phyloP scores from a whole-genome alignment of 169 alveolate genomes.

The Toxoplasma gondii region DNA sequence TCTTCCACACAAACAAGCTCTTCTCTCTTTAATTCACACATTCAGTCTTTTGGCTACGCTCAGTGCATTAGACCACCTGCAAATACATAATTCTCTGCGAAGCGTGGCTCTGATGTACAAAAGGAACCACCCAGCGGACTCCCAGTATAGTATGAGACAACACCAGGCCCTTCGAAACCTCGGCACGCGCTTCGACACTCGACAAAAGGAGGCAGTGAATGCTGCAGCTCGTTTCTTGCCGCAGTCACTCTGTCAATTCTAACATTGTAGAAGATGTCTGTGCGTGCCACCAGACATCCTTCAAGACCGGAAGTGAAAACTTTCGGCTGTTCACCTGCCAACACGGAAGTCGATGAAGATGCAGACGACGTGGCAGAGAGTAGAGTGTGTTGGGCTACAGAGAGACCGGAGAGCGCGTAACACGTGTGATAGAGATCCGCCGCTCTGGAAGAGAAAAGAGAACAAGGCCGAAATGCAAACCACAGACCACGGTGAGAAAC shows the following conservation, averaged over 20 bases:
- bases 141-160: background rate
- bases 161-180: conserved; percentile 25
- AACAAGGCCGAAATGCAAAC: background rate
- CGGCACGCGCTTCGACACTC: background rate
- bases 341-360: background rate
- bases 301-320: background rate
- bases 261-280: conserved; percentile 34
- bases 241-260: background rate
- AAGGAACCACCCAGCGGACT: too few species aligned
- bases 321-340: background rate
- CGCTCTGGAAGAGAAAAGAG: conserved; percentile 36
- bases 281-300: background rate
- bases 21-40: too few species aligned
- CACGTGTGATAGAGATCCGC: conserved; percentile 92
- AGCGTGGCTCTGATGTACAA: too few species aligned
- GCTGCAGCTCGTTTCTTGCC: background rate
- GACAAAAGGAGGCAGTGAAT: background rate
- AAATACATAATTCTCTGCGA: too few species aligned
- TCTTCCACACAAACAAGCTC: too few species aligned
- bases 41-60: too few species aligned
- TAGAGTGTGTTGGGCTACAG: conserved; percentile 59
- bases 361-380: background rate
- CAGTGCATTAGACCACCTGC: too few species aligned
- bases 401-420: conserved; percentile 89
- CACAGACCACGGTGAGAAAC: too few species aligned